Conservation (phyloP, 805 yeast species). For the Wickerhamomyces sydowiorum region DNA sequence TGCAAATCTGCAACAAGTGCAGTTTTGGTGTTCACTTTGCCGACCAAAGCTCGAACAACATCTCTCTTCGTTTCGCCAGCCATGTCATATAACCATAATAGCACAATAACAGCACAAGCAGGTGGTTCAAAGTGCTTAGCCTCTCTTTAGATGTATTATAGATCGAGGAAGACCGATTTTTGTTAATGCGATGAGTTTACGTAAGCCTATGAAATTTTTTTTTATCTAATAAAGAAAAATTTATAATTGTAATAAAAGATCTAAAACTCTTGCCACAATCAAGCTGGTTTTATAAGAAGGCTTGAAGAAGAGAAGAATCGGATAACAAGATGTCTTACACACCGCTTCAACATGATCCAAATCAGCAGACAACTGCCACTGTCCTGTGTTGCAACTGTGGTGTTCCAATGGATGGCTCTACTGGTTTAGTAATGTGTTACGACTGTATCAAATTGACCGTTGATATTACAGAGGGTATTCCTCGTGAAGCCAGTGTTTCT, state of each 20-base stretch:
- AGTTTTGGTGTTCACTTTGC: not conserved
- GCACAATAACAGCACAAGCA: not conserved
- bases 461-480: slow-evolving; percentile 90
- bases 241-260: not conserved
- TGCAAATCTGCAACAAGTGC: slow-evolving; percentile 9
- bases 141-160: not conserved
- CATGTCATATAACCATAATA: not conserved
- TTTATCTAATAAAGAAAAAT: not conserved
- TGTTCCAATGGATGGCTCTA: slow-evolving; percentile 94
- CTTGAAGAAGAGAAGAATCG: not conserved
- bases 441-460: slow-evolving; percentile 93
- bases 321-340: slow-evolving; percentile 28
- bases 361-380: slow-evolving; percentile 53
- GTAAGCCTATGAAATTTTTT: not conserved
- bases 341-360: slow-evolving; percentile 31
- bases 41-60: not conserved
- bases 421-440: slow-evolving; percentile 91
- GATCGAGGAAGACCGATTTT: not conserved
- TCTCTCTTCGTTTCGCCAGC: not conserved
- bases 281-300: not conserved
- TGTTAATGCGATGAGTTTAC: slow-evolving; percentile 1
- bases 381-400: slow-evolving; percentile 98
- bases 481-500: slow-evolving; percentile 88
- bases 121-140: not conserved
- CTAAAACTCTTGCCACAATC: not conserved